Percentiles rank a stretch among this genome's conserved stretches.
These are phyloP conservation scores for Xylaria intraflava DNA, from an alignment of 495 filamentous ascomycete species.

Conservation along the genomic window DNA sequence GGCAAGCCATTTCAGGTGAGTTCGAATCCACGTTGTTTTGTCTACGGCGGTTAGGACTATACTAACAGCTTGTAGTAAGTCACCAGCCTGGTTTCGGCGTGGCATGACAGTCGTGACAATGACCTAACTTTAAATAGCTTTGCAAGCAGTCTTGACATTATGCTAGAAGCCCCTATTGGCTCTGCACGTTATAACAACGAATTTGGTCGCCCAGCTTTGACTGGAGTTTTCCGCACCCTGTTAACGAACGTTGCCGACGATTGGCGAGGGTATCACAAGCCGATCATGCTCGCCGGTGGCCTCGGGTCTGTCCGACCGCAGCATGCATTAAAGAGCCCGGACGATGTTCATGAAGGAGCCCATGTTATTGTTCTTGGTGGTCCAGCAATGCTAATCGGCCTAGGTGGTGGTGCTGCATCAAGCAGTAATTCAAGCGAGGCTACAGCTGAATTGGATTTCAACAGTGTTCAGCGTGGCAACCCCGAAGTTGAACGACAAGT, in stretches of 20 bases:
- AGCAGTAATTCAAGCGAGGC: conserved; percentile 84
- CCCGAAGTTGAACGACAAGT: conserved; percentile 92
- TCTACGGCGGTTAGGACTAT: not conserved
- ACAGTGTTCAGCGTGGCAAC: conserved; percentile 90
- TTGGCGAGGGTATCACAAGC: conserved; percentile 90
- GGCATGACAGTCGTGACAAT: not conserved
- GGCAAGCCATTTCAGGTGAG: conserved; percentile 70
- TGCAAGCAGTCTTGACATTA: conserved; percentile 88
- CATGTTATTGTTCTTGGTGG: conserved; percentile 89
- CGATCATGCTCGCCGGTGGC: conserved; percentile 97
- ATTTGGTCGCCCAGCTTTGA: conserved; percentile 86
- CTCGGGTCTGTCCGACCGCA: conserved; percentile 92
- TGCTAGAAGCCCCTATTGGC: conserved; percentile 93
- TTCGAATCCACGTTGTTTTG: not conserved
- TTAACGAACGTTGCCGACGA: conserved; percentile 64
- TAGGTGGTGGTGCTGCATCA: conserved; percentile 91
- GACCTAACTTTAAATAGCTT: conserved; percentile 37
- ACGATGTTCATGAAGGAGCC: conserved; percentile 71
- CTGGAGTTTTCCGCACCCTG: conserved; percentile 85
- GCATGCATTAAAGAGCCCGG: conserved; percentile 76
- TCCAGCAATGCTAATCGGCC: conserved; percentile 93
- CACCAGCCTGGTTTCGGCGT: not conserved
- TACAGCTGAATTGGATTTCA: conserved; percentile 86
- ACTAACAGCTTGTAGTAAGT: conserved; percentile 6
- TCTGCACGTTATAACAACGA: conserved; percentile 96